These are phyloP conservation scores for Aspergillus sp. DNA, from an alignment of 2,329 filamentous ascomycete species.

Conservation along the genomic window DNA sequence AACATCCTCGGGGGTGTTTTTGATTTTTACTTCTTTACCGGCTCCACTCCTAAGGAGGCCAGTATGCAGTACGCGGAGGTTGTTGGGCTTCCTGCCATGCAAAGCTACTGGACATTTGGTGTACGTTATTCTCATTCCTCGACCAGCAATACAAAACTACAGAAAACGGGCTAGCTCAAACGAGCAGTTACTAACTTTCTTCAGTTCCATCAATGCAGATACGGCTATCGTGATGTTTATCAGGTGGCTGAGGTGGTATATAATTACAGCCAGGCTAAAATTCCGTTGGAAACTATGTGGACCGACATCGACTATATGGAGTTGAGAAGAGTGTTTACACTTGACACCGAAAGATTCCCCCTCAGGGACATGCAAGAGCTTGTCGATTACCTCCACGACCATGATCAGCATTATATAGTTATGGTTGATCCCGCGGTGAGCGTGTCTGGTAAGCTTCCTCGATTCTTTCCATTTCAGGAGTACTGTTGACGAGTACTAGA, in stretches of 20 bases:
- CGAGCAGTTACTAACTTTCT: not conserved
- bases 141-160: not conserved
- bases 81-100: slow-evolving; percentile 59
- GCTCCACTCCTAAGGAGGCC: slow-evolving; percentile 59
- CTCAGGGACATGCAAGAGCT: slow-evolving; percentile 59
- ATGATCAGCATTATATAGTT: slow-evolving; percentile 69
- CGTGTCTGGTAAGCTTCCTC: slow-evolving; percentile 26
- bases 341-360: slow-evolving; percentile 40
- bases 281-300: slow-evolving; percentile 49
- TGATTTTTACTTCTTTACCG: slow-evolving; percentile 68
- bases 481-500: slow-evolving; percentile 27
- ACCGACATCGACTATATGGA: slow-evolving; percentile 48
- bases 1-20: slow-evolving; percentile 75
- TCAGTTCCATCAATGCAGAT: slow-evolving; percentile 60
- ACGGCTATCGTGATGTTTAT: slow-evolving; percentile 57
- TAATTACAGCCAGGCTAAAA: slow-evolving; percentile 43
- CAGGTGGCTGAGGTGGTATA: slow-evolving; percentile 45
- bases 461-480: not conserved
- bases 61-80: slow-evolving; percentile 60
- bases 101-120: slow-evolving; percentile 65
- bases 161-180: not conserved
- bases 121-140: slow-evolving; percentile 29
- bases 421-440: slow-evolving; percentile 68
- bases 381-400: slow-evolving; percentile 64
- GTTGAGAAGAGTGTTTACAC: slow-evolving; percentile 38